phyloP scores from a whole-genome alignment of 2,329 filamentous ascomycete species.

The Phialophora chinensis region DNA sequence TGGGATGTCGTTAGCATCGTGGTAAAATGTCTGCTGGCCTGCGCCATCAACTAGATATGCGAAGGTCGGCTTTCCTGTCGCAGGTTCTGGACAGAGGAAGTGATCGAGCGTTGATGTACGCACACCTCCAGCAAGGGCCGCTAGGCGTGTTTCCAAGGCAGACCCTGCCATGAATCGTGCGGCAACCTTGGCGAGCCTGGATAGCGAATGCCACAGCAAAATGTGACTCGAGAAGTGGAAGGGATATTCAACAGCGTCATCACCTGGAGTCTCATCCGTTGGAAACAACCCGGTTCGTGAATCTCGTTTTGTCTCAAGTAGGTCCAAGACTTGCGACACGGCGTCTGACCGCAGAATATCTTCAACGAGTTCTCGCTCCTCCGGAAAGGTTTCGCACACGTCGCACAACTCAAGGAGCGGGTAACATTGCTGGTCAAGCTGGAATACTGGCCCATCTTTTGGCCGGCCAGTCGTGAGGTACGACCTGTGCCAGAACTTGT shows the following conservation, averaged over 20 bases:
- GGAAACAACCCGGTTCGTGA: slow-evolving; percentile 14
- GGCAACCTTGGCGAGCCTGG: slow-evolving; percentile 17
- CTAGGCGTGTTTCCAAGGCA: slow-evolving; percentile 4
- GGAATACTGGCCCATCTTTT: slow-evolving; percentile 27
- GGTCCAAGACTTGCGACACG: slow-evolving; percentile 18
- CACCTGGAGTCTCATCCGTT: slow-evolving; percentile 27
- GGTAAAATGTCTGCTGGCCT: slow-evolving; percentile 24
- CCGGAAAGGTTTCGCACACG: slow-evolving; percentile 27
- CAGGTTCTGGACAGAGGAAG: slow-evolving; percentile 16
- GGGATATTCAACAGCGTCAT: slow-evolving; percentile 26
- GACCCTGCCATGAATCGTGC: slow-evolving; percentile 1
- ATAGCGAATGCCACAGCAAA: slow-evolving; percentile 24
- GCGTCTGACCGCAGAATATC: slow-evolving; percentile 18
- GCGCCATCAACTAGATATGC: slow-evolving; percentile 25
- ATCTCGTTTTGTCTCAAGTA: slow-evolving; percentile 24
- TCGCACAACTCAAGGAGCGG: slow-evolving; percentile 28
- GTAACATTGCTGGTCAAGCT: slow-evolving; percentile 30
- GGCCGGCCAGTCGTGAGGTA: slow-evolving; percentile 28
- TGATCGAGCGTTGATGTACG: slow-evolving; percentile 18
- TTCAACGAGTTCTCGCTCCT: slow-evolving; percentile 19
- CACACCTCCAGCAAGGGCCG: slow-evolving; percentile 13
- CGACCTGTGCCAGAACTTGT: slow-evolving; percentile 27
- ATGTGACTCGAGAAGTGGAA: slow-evolving; percentile 31
- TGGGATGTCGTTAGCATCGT: slow-evolving; percentile 29
- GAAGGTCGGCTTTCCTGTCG: slow-evolving; percentile 9